Evolutionary conservation across 2,329 filamentous ascomycete species (phyloP), one percentile per base, ranked within the genome.

Genomic region (Magnaporthiopsis rhizophila): DNA sequence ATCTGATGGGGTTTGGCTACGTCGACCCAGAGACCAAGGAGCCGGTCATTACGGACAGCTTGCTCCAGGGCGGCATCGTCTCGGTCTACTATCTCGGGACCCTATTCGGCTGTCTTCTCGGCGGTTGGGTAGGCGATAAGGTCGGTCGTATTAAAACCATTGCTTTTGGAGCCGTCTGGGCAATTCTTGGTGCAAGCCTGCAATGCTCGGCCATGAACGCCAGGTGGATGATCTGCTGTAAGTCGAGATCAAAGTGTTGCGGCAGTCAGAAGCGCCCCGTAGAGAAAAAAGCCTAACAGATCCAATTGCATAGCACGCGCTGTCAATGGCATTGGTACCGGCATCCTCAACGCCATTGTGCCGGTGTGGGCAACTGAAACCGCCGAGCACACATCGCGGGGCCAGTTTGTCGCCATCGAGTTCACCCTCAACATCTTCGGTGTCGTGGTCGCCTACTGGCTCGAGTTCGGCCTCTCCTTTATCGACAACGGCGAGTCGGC

Each of bases 331-430:
- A 83, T 87, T 59, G 88, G 88, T 3, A 90, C 87, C 2, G 89
- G 89, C 30, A 85, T 90, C 62, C 72, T 90, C 50, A 91, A 89
- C 69, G 84, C 86, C 9, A 89, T 90, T 67, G 83, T 88, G 0
- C 88, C 88, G 0, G 87, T 89, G 3, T 90, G 86, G 86, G 86
- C 87, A 0, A 88, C 88, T 0, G 89, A 90, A 73, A 88, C 85
- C 0, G 84, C 86, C 0, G 83, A 88, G 56, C 86, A 90, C 69
- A 89, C 83, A 0, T 86, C 84, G 2, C 82, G 89, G 57, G 89
- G 89, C 7, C 81, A 86, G 61, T 89, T 89, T 67, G 85, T 91
- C 65, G 86, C 87, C 12, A 86, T 89, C 64, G 88, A 91, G 69
- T 91, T 91, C 67, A 90, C 87, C 0, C 66, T 68, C 28, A 67